phyloP scores from a whole-genome alignment of 169 alveolate genomes.

The Cryptosporidium andersoni region DNA sequence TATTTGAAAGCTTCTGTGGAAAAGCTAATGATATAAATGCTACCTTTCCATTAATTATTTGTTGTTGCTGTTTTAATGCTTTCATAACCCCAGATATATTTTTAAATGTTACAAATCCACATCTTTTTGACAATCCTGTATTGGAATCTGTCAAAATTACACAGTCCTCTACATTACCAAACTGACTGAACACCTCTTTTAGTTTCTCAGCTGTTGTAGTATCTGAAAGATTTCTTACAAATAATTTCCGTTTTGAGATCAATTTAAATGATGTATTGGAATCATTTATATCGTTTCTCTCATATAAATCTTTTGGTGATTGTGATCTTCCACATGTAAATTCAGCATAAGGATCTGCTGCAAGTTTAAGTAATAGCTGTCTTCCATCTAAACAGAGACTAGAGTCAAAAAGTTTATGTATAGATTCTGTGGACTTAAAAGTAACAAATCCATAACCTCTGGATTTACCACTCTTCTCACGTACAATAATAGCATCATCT shows the following conservation, averaged over 20 bases:
- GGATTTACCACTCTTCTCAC: slow-evolving; percentile 81
- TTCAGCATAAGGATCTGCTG: slow-evolving; percentile 76
- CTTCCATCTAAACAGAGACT: slow-evolving; percentile 73
- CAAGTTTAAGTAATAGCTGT: slow-evolving; percentile 76
- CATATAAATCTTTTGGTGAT: slow-evolving; percentile 6
- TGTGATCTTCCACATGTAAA: slow-evolving; percentile 55
- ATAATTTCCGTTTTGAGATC: slow-evolving; percentile 74
- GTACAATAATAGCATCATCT: slow-evolving; percentile 80
- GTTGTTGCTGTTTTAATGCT: slow-evolving; percentile 79
- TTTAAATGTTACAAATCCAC: slow-evolving; percentile 77
- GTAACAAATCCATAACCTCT: slow-evolving; percentile 85
- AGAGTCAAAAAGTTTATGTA: slow-evolving; percentile 72
- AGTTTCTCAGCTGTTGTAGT: slow-evolving; percentile 75
- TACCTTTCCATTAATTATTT: slow-evolving; percentile 78
- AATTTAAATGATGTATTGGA: slow-evolving; percentile 68
- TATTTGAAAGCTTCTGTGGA: slow-evolving; percentile 69
- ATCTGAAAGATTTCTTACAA: slow-evolving; percentile 79
- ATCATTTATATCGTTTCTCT: slow-evolving; percentile 16
- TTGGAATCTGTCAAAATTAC: slow-evolving; percentile 75
- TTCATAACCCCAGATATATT: slow-evolving; percentile 76
- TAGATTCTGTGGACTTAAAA: slow-evolving; percentile 78
- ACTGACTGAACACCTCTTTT: slow-evolving; percentile 73
- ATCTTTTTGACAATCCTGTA: slow-evolving; percentile 79
- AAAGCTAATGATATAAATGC: slow-evolving; percentile 78
- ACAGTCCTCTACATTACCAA: slow-evolving; percentile 79